Evolutionary conservation across 176 grass and related monocot genomes (phyloP), one percentile per base, ranked within the genome.

Genomic region (Typha latifolia): DNA sequence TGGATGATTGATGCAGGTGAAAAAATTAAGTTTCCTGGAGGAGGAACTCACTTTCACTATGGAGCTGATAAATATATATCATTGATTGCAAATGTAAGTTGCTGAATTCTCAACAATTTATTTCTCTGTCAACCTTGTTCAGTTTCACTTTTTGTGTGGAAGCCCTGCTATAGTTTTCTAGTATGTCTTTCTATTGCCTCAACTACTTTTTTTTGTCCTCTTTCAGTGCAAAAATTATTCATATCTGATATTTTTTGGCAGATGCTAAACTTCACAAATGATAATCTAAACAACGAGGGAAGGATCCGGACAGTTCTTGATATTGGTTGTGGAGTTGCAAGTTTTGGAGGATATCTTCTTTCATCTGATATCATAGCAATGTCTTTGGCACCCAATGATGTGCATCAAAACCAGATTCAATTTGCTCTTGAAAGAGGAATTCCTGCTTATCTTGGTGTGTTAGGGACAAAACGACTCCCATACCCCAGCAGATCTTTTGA

Each of bases 321-420:
- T 80, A 88, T 96, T 75, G 93, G 93, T 32, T 96, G 93, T n/a
- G 93, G 93, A 59, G 93, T 96, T 53, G 93, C 93, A 66, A 96
- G 93, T 73, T 96, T 96, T 52, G 93, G 93, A 59, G 93, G 93
- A 63, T 96, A 96, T 71, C 93, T 96, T 59, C 85, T 96, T 76
- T 91, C 93, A 61, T 91, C 85, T 43, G 79, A 96, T 74, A 86
- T 91, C 22, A 84, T 96, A 47, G 78, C 93, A 12, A 96, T 96
- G 93, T 96, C 93, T 77, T 79, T 96, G 69, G 93, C 93, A 79
- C 93, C 93, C 16, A 96, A 96, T n/a, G 93, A 96, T 84, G 93
- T 96, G n/a, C 93, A 96, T 81, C 88, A 96, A 69, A 96, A 96
- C 81, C 93, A 96, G 75, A 96, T 96, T 66, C 93, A 96, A 51